Evolutionary conservation across 176 grass and related monocot genomes (phyloP).

Genomic region (Avena eriantha): DNA sequence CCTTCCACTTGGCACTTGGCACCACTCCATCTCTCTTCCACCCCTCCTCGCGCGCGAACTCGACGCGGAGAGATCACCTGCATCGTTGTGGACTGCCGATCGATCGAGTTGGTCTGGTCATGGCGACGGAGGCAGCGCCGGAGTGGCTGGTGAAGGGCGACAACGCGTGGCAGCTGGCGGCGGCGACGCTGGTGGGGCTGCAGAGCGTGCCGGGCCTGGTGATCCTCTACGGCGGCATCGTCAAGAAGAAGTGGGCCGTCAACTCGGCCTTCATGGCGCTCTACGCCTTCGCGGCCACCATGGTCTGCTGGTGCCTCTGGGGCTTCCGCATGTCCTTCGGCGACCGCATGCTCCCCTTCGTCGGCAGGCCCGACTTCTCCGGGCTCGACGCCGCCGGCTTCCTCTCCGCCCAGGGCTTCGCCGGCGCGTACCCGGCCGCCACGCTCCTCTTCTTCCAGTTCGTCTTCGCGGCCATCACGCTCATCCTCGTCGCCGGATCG

Average conservation of each 20-base stretch:
- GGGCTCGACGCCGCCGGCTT: slow-evolving; percentile 48
- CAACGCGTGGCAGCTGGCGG: slow-evolving; percentile 80
- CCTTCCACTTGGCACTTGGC: slow-evolving; percentile 15
- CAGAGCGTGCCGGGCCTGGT: slow-evolving; percentile 75
- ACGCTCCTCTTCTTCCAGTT: slow-evolving; percentile 90
- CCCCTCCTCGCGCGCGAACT: not conserved
- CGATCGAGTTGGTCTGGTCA: not conserved
- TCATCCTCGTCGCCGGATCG: slow-evolving; percentile 75
- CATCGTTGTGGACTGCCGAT: not conserved
- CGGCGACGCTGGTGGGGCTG: slow-evolving; percentile 78
- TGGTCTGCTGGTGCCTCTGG: slow-evolving; percentile 72
- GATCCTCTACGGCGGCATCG: slow-evolving; percentile 74
- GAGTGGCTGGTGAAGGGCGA: slow-evolving; percentile 82
- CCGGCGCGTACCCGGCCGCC: slow-evolving; percentile 68
- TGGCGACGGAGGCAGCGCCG: slow-evolving; percentile 57
- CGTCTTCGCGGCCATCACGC: slow-evolving; percentile 86
- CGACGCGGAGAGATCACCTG: not conserved
- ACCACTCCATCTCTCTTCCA: slow-evolving; percentile 7
- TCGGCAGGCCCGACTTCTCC: slow-evolving; percentile 59
- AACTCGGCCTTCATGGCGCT: slow-evolving; percentile 93
- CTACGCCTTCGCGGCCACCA: slow-evolving; percentile 76
- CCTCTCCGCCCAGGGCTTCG: slow-evolving; percentile 65
- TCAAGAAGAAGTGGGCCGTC: slow-evolving; percentile 91
- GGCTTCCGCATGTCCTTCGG: slow-evolving; percentile 90
- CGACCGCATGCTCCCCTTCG: slow-evolving; percentile 56